Percentiles rank a stretch among this genome's conserved stretches.
Conservation (phyloP, 257 asterid genomes). For the Nicotiana obtusifolia region DNA sequence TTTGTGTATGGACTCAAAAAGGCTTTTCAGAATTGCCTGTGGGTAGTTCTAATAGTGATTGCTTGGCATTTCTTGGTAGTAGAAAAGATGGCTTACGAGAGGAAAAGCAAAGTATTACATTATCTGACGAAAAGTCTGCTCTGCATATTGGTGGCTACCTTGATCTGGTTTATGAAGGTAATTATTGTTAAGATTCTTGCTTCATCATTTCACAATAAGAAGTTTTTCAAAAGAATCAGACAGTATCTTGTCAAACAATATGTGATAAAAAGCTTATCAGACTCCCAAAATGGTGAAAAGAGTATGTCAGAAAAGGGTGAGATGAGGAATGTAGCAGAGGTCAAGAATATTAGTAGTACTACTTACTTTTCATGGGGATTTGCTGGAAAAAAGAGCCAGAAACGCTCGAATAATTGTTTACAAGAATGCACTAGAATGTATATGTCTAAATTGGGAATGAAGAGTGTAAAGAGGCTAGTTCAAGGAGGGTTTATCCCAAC, state of each 20-base stretch:
- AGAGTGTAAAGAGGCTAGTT: conserved; percentile 40
- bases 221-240: conserved; percentile 72
- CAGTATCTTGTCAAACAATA: conserved; percentile 68
- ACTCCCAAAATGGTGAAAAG: conserved; percentile 57
- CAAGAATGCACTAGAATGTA: background rate
- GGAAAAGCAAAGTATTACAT: conserved; percentile 30
- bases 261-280: conserved; percentile 56
- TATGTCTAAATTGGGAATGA: conserved; percentile 26
- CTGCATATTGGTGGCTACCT: conserved; percentile 67
- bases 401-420: background rate
- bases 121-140: conserved; percentile 64
- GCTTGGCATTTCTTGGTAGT: conserved; percentile 77
- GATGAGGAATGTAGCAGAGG: conserved; percentile 31
- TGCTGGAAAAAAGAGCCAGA: background rate
- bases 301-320: conserved; percentile 50
- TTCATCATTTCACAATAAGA: conserved; percentile 65
- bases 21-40: conserved; percentile 66
- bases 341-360: background rate
- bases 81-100: conserved; percentile 39
- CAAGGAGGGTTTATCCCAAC: conserved; percentile 56
- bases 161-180: conserved; percentile 72
- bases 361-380: background rate
- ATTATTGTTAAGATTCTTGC: conserved; percentile 73
- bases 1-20: conserved; percentile 75
- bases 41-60: conserved; percentile 60